Conservation (phyloP, 2,329 filamentous ascomycete genomes). For the Hypoxylon sp. region DNA sequence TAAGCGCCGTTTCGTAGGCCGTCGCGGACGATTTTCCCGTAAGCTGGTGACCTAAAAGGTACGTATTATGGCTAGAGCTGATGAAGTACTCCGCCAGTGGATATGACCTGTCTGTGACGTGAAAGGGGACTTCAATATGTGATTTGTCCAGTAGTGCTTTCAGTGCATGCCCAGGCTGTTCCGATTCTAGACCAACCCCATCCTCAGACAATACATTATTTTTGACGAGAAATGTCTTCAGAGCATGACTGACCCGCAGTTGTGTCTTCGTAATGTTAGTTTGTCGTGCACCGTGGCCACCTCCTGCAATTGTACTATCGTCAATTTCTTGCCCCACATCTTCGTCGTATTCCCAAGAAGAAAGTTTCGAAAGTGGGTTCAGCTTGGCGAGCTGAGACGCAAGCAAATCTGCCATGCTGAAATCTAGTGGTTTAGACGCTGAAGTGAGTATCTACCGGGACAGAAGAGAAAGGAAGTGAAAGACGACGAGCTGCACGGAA, state of each 20-base stretch:
- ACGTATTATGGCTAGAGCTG: constrained; percentile 81
- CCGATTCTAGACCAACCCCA: constrained; percentile 63
- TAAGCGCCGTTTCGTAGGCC: constrained; percentile 74
- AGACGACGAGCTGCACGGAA: constrained; percentile 1
- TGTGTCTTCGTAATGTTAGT: constrained; percentile 65
- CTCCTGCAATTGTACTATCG: constrained; percentile 67
- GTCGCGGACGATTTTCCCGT: constrained; percentile 73
- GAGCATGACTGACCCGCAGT: constrained; percentile 71
- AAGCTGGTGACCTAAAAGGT: constrained; percentile 78
- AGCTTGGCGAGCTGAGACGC: constrained; percentile 56
- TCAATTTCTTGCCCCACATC: constrained; percentile 69
- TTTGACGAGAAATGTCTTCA: constrained; percentile 70
- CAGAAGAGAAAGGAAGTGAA: constrained; percentile 2
- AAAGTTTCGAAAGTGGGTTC: constrained; percentile 57
- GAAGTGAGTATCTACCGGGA: background rate
- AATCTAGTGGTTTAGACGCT: background rate
- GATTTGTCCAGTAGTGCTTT: constrained; percentile 68
- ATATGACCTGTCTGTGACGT: constrained; percentile 69
- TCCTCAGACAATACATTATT: constrained; percentile 64
- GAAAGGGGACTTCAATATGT: constrained; percentile 69
- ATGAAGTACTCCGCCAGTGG: constrained; percentile 79
- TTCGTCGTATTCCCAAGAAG: constrained; percentile 61
- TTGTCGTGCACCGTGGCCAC: constrained; percentile 68
- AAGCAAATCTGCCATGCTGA: constrained; percentile 47
- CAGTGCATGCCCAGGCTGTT: constrained; percentile 63